Conservation (phyloP, 305 asterid species). For the Solanum hybrid region DNA sequence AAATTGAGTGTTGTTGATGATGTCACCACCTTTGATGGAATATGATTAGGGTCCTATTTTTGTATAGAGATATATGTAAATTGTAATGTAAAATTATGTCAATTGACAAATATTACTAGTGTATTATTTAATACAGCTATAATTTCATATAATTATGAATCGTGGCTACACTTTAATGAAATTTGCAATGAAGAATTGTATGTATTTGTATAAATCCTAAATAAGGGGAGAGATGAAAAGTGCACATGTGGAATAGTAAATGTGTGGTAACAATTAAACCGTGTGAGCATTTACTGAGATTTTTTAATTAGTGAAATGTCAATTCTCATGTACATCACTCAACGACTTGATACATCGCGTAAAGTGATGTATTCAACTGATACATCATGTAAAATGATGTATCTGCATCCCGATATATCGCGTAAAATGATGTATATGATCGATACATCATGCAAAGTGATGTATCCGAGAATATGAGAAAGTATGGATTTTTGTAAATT, state of each 20-base stretch:
- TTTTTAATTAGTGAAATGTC: neutral
- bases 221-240: neutral
- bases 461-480: neutral
- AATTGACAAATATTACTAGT: too few relatives aligned
- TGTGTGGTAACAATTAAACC: neutral
- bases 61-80: neutral
- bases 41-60: neutral
- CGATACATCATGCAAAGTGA: neutral
- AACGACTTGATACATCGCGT: too few relatives aligned
- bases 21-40: neutral
- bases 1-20: neutral
- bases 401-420: rapidly evolving
- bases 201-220: neutral
- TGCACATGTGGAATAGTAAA: neutral
- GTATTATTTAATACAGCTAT: neutral
- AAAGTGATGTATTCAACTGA: neutral
- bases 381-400: neutral
- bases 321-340: neutral
- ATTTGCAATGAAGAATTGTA: neutral
- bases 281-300: neutral
- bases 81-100: too few relatives aligned
- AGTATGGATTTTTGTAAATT: too few relatives aligned
- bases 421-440: too few relatives aligned
- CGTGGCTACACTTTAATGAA: neutral
- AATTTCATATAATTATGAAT: too few relatives aligned